Evolutionary conservation across 768 basidiomycete species (phyloP).

Genomic region (Pisolithus tinctorius): DNA sequence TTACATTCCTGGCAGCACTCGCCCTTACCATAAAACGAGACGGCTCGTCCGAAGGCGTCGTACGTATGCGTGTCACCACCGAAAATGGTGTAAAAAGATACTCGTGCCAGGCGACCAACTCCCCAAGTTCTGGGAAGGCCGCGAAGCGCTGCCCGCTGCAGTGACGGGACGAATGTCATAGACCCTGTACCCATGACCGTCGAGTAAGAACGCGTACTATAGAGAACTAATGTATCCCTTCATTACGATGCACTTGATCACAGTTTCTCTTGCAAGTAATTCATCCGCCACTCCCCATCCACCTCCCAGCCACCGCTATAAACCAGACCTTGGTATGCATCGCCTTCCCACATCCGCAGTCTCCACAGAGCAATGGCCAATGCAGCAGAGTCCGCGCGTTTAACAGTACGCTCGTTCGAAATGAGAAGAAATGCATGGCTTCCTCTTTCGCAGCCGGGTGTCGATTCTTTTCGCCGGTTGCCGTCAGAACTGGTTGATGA

Average conservation of each 20-base stretch:
- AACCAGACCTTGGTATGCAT: slow-evolving; percentile 11
- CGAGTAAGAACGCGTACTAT: slow-evolving; percentile 24
- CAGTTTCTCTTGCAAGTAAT: slow-evolving; percentile 6
- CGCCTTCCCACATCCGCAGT: slow-evolving; percentile 68
- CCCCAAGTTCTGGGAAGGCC: slow-evolving; percentile 86
- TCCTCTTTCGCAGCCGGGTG: slow-evolving; percentile 33
- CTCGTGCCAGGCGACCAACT: slow-evolving; percentile 90
- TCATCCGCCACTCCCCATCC: slow-evolving; percentile 19
- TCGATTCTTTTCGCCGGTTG: not conserved
- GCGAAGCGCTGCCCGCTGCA: slow-evolving; percentile 52
- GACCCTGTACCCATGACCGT: slow-evolving; percentile 38
- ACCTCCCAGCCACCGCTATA: slow-evolving; percentile 32
- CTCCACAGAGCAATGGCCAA: slow-evolving; percentile 75
- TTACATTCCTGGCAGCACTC: slow-evolving; percentile 52
- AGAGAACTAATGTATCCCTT: slow-evolving; percentile 7
- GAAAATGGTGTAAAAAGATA: slow-evolving; percentile 81
- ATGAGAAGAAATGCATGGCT: slow-evolving; percentile 68
- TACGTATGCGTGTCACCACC: slow-evolving; percentile 96
- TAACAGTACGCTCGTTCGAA: slow-evolving; percentile 42
- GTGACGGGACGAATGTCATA: slow-evolving; percentile 5
- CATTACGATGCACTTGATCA: not conserved
- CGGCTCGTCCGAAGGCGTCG: slow-evolving; percentile 95
- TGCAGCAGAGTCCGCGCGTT: slow-evolving; percentile 54
- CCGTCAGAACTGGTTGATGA: not conserved
- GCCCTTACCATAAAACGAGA: slow-evolving; percentile 96